Conservation (phyloP, 176 grass and related monocot genomes). For the Rhynchospora tenuis region DNA sequence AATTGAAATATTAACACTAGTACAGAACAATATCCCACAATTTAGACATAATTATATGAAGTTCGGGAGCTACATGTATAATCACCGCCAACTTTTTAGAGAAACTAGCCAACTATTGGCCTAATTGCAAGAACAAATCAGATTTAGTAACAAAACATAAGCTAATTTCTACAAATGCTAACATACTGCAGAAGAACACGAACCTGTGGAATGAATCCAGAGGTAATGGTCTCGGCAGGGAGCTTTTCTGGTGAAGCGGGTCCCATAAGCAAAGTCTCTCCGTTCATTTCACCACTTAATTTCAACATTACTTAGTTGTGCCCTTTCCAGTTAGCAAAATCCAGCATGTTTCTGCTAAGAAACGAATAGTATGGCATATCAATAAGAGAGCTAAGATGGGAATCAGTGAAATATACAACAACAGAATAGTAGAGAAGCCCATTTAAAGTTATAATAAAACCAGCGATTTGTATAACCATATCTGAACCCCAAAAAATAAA, state of each 20-base stretch:
- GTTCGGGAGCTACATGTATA: background rate
- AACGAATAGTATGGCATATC: background rate
- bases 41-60: background rate
- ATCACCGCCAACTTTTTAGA: background rate
- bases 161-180: background rate
- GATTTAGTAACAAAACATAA: background rate
- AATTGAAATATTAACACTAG: background rate
- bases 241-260: constrained; percentile 47
- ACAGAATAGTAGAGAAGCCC: background rate
- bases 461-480: background rate
- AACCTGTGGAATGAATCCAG: constrained; percentile 46
- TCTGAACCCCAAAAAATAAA: background rate
- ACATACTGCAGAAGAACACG: background rate
- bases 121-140: background rate
- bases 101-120: background rate
- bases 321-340: background rate
- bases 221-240: constrained; percentile 36
- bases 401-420: background rate
- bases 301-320: constrained; percentile 2
- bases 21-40: background rate
- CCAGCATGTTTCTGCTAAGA: constrained; percentile 7
- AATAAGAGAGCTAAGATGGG: background rate
- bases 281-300: constrained; percentile 41
- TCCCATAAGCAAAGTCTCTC: constrained; percentile 39
- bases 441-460: background rate